A percentile compares a stretch with the other conserved stretches of the same genome.
These are phyloP conservation scores for Hypoxylon intermedium DNA, from an alignment of 495 filamentous ascomycete species.

Conservation along the genomic window DNA sequence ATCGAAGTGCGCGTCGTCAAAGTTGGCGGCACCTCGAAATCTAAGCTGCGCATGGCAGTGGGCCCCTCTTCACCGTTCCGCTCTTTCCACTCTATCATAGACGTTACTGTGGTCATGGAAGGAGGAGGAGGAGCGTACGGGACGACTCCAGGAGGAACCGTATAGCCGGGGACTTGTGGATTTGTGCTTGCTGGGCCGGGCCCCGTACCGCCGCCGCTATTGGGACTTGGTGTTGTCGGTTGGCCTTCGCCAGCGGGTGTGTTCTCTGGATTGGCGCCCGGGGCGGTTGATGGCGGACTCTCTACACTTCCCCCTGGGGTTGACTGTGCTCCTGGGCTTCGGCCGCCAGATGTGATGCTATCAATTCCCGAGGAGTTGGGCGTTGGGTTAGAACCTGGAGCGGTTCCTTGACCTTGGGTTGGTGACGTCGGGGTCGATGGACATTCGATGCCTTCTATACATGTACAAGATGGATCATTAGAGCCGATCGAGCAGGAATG, in stretches of 20 bases:
- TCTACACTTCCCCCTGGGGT: conserved; percentile 3
- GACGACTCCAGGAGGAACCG: conserved; percentile 27
- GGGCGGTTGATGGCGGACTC: conserved; percentile 6
- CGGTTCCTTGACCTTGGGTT: not conserved
- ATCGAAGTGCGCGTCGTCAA: conserved; percentile 17
- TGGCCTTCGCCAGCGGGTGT: conserved; percentile 13
- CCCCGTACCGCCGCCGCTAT: not conserved
- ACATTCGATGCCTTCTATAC: too few relatives aligned
- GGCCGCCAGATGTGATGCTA: not conserved
- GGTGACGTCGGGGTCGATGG: not conserved
- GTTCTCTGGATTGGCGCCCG: conserved; percentile 13
- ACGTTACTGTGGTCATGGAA: conserved; percentile 32
- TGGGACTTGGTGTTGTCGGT: conserved; percentile 26
- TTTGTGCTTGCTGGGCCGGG: conserved; percentile 6
- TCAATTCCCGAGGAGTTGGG: not conserved
- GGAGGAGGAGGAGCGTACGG: conserved; percentile 34
- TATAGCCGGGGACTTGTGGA: conserved; percentile 30
- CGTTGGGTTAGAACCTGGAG: conserved; percentile 8
- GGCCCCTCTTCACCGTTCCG: conserved; percentile 25
- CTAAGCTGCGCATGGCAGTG: conserved; percentile 2
- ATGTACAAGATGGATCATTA: too few relatives aligned
- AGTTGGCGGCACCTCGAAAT: conserved; percentile 18
- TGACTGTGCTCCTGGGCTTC: conserved; percentile 5
- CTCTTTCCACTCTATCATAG: conserved; percentile 39
- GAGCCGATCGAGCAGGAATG: too few relatives aligned